Evolutionary conservation across 768 basidiomycete species (phyloP), one percentile per base, ranked within the genome.

Genomic region (Boletus rufocinnamomeus): DNA sequence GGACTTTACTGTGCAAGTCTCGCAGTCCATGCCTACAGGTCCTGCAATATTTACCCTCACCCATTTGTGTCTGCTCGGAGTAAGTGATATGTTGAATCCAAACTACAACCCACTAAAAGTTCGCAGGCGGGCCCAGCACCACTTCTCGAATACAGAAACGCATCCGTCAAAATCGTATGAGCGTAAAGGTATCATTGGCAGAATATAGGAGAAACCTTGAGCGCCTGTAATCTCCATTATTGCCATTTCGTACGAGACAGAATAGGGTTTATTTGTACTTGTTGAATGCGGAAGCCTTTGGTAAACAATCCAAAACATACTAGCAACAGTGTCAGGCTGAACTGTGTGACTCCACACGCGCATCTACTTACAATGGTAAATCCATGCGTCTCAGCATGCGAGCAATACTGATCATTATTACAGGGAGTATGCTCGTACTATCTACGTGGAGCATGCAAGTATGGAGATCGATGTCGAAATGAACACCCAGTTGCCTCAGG

Each of bases 351-450:
- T 13, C 32, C 7, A 4, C 19, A 41, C 47, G 27, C 1, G 3
- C 13, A 43, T 3, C 41, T 49, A 41, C 25, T 21, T 50, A 56
- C 47, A 21, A 71, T 70, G 69, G 69, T 63, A 50, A 57, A 32
- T 9, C 10, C 9, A 43, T n/a, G 17, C 14, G 1, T 37, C 19
- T n/a, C 17, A 8, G 21, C 11, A 27, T 6, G 2, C n/a, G 14
- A 41, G 0, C 4, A 30, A 8, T 40, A 4, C 37, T 69, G 19
- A 71, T 41, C 1, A 2, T 62, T 44, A 34, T 47, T 5, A 40
- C 43, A 88, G 88, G 69, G 69, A 8, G 79, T 87, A 0, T 91
- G 89, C 66, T 75, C 79, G 47, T 91, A 77, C 71, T 89, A 79
- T 66, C 67, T 86, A 44, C 80, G 83, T 17, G 89, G 88, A 8